These are phyloP conservation scores for Heritiera littoralis DNA, from an alignment of 345 rosid genomes.

Conservation along the genomic window DNA sequence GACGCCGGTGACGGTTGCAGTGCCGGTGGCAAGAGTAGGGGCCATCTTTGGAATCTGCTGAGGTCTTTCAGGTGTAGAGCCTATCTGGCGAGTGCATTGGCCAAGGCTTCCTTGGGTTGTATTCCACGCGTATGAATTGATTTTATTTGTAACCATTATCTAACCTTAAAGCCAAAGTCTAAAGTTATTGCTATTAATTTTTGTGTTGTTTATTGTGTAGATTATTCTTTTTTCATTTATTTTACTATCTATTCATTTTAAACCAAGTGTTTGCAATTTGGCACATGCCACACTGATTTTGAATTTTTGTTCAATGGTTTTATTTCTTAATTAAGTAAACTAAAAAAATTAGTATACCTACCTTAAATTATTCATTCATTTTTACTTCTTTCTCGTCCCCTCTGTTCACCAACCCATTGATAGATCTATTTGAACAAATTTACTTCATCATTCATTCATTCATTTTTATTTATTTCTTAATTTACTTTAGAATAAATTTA, in stretches of 20 bases:
- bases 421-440: too few species aligned
- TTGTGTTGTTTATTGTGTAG: not conserved
- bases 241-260: not conserved
- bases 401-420: too few species aligned
- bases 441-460: too few species aligned
- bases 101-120: conserved; percentile 28
- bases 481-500: too few species aligned
- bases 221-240: not conserved
- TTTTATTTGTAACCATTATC: not conserved
- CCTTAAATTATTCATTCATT: too few species aligned
- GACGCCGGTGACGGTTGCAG: not conserved
- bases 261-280: not conserved
- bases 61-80: conserved; percentile 21
- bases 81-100: conserved; percentile 24
- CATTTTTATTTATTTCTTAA: too few species aligned
- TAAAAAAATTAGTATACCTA: too few species aligned
- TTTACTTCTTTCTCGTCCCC: too few species aligned
- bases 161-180: not conserved
- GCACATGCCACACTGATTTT: not conserved
- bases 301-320: not conserved
- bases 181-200: not conserved
- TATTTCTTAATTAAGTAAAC: not conserved
- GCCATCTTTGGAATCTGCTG: conserved; percentile 17
- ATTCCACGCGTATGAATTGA: conserved; percentile 15
- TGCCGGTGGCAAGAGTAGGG: not conserved